Conservation (phyloP, 192 early-diverging fungal genomes). For the Coemansia sp. region DNA sequence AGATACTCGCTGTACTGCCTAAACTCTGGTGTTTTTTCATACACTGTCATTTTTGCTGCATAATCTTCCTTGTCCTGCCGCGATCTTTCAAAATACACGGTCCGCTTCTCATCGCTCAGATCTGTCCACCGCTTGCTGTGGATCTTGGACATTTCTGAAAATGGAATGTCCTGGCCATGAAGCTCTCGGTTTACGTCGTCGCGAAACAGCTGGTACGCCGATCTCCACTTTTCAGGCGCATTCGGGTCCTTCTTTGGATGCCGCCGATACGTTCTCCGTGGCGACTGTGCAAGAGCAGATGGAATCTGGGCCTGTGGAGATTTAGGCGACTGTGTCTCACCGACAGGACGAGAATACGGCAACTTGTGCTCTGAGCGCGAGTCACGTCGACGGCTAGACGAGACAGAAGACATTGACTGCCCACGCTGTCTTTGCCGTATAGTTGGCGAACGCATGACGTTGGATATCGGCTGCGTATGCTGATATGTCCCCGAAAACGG, state of each 20-base stretch:
- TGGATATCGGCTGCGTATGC: constrained; percentile 12
- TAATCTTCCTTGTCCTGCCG: constrained; percentile 47
- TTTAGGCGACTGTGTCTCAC: constrained; percentile 19
- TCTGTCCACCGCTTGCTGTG: constrained; percentile 52
- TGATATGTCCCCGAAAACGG: constrained; percentile 19
- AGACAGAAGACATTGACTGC: constrained; percentile 36
- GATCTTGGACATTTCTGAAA: constrained; percentile 54
- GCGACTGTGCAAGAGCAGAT: constrained; percentile 16
- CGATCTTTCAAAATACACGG: constrained; percentile 33
- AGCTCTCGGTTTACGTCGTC: constrained; percentile 54
- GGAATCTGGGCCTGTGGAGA: constrained; percentile 14
- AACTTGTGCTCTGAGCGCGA: constrained; percentile 28
- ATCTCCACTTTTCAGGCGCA: constrained; percentile 53
- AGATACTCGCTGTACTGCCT: constrained; percentile 50
- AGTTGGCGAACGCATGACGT: constrained; percentile 6
- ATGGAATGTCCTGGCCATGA: constrained; percentile 40
- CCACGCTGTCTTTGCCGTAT: constrained; percentile 33
- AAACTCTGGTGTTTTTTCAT: constrained; percentile 37
- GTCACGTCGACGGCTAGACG: constrained; percentile 22
- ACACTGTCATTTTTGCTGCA: constrained; percentile 33
- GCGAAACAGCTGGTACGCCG: constrained; percentile 55
- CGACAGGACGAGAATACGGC: constrained; percentile 29
- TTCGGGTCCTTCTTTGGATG: constrained; percentile 54
- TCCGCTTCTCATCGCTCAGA: constrained; percentile 24
- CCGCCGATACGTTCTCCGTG: constrained; percentile 41